Base-by-base conservation (phyloP, 1,284 basidiomycete species). In the Moesziomyces parantarcticus region DNA sequence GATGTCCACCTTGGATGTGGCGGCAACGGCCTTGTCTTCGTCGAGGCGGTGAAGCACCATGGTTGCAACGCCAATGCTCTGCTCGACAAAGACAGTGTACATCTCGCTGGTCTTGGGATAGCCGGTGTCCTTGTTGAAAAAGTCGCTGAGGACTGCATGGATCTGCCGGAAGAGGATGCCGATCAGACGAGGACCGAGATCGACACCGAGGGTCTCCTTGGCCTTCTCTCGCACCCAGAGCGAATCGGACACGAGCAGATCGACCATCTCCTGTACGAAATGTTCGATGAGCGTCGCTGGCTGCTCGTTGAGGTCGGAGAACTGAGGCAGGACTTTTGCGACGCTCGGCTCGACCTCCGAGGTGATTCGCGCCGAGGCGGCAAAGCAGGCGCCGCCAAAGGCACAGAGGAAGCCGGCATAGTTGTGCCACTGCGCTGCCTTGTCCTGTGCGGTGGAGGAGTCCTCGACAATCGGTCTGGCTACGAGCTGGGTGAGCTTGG, bases 371-470 rank as follows among this genome's bases (percentile, higher is more conserved):
- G 22, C 47, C 20, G 60, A 66, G 14, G 60, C 53, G 21, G 57
- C 58, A 34, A 71, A 68, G 68, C 90, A 92, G 6, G 89, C 87
- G 3, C 90, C 90, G 40, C 91, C 90, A 25, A 92, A 88, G 1
- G 92, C 89, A 18, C 92, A 89, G 43, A 96, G 85, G 83, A 92
- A 92, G 26, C 93, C 86, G 0, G 92, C 91, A 22, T 93, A 86
- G 82, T 96, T 94, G 79, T 93, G 91, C 94, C 94, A 97, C 74
- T 93, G 78, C 1, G 76, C 78, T 3, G 79, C 79, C 58, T 76
- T 79, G 34, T 78, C 76, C 52, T 79, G 77, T 10, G 68, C 72
- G 4, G 66, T 52, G 20, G 57, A 49, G 16, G 90, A 88, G 66
- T 90, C 88, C 20, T 93, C 92, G 90, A 92, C 76, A 11, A 63